phyloP scores from a whole-genome alignment of 768 basidiomycete genomes.

The Exidia glandulosa region DNA sequence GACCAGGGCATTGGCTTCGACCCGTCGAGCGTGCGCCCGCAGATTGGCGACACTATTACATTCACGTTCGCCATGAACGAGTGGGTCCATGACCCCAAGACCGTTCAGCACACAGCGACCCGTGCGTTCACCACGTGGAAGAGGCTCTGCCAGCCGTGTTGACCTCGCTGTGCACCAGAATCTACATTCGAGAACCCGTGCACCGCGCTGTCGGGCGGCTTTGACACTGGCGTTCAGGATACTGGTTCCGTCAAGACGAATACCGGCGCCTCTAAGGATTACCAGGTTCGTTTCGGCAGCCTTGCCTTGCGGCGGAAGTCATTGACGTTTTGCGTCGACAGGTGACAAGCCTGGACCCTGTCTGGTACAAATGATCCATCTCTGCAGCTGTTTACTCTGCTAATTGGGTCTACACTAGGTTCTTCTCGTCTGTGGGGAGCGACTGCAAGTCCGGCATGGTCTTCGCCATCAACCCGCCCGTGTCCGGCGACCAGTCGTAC shows the following conservation, averaged over 20 bases:
- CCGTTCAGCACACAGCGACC: not conserved
- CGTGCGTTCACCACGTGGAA: not conserved
- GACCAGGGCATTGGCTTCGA: not conserved
- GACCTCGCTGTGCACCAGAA: not conserved
- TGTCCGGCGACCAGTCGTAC: not conserved
- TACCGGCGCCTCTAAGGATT: not conserved
- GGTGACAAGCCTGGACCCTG: not conserved
- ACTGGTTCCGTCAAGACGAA: not conserved
- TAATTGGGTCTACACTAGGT: not conserved
- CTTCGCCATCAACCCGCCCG: conserved; percentile 7
- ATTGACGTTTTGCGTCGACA: not conserved
- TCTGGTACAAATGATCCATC: not conserved
- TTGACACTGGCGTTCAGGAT: not conserved
- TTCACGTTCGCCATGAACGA: not conserved
- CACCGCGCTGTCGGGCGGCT: not conserved
- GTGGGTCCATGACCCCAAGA: not conserved
- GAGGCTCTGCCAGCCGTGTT: not conserved
- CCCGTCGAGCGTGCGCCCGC: not conserved
- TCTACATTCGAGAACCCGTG: not conserved
- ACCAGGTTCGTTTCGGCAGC: not conserved
- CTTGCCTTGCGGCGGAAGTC: not conserved
- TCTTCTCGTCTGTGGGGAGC: not conserved
- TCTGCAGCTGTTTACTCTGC: not conserved
- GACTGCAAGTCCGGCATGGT: conserved; percentile 7
- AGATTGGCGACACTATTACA: not conserved